Evolutionary conservation across 345 rosid genomes (phyloP), one percentile per base, ranked within the genome.

Genomic region (Euphorbia pulcherrima): DNA sequence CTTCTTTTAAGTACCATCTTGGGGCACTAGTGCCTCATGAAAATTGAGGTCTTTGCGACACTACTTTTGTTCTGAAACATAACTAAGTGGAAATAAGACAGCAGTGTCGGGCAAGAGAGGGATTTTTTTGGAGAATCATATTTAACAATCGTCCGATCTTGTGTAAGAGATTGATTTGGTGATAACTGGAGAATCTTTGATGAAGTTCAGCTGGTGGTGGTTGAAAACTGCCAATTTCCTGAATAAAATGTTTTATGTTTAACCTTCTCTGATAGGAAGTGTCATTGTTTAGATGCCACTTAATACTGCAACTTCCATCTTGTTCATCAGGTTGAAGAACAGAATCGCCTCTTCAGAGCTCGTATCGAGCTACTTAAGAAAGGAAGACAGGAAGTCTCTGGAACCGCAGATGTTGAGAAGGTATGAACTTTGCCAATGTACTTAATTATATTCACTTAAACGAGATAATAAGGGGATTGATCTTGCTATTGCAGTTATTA

Each of bases 291-390:
- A 26, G 66, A 62, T 44, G 35, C 27, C 35, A 8, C 8, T 40
- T 14, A 0, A 23, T 26, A 41, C 18, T 48, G 56, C 20, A 8
- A 41, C 30, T 21, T 63, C 28, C 3, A 5, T 35, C 46, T 9
- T 62, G 48, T 54, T 57, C 61, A 21, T 64, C 44, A 88, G 97
- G 91, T 81, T 41, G 90, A 90, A 86, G 85, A 87, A 60, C 77
- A 81, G 50, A 90, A 82, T 72, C 78, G 65, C 23, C 79, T 41
- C 44, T 46, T 72, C 40, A 74, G 62, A 67, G 76, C 73, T 70
- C 85, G 73, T n/a, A 64, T 86, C 30, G 78, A 68, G 50, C 78
- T 61, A 66, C 88, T 88, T 54, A 78, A 70, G 75, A 74, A 83
- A 56, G 75, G 69, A 65, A 73, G 50, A 47, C 77, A 77, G 68